Conservation (phyloP, 2,329 filamentous ascomycete genomes). For the Pleurostoma richardsiae region DNA sequence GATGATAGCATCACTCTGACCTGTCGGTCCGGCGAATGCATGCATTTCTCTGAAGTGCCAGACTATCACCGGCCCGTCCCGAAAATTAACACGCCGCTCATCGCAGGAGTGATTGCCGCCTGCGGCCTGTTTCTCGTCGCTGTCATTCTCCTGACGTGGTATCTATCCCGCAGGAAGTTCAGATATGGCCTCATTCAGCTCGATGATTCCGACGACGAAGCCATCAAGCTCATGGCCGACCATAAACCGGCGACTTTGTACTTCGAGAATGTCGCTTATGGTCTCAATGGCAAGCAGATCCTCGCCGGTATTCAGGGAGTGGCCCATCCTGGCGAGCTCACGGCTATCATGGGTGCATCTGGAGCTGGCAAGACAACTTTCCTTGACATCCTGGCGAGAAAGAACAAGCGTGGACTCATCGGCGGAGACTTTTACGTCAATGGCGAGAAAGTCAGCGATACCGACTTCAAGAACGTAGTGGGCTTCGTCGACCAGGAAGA, state of each 20-base stretch:
- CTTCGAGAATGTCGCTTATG: constrained; percentile 84
- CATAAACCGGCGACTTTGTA: constrained; percentile 87
- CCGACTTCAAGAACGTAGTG: constrained; percentile 85
- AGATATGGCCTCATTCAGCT: constrained; percentile 71
- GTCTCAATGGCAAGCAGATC: constrained; percentile 83
- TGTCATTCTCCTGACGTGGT: constrained; percentile 80
- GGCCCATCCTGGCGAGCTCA: constrained; percentile 91
- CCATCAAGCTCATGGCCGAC: constrained; percentile 78
- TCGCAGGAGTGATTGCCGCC: constrained; percentile 86
- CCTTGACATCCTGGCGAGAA: constrained; percentile 89
- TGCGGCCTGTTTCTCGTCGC: constrained; percentile 85
- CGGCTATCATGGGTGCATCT: constrained; percentile 97
- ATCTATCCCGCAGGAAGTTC: constrained; percentile 70
- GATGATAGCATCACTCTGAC: constrained; percentile 82
- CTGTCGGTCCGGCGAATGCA: constrained; percentile 84
- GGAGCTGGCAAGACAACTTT: constrained; percentile 97
- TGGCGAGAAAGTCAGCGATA: constrained; percentile 79
- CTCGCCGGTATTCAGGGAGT: constrained; percentile 75
- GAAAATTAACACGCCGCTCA: constrained; percentile 93
- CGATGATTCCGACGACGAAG: constrained; percentile 87
- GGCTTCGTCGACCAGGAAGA: constrained; percentile 99
- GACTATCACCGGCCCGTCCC: constrained; percentile 87
- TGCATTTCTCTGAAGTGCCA: constrained; percentile 88
- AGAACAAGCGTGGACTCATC: constrained; percentile 85
- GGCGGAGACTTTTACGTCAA: constrained; percentile 87